Base-by-base conservation (phyloP, 179 eudicot genomes). In the Amaranthus tricolor region DNA sequence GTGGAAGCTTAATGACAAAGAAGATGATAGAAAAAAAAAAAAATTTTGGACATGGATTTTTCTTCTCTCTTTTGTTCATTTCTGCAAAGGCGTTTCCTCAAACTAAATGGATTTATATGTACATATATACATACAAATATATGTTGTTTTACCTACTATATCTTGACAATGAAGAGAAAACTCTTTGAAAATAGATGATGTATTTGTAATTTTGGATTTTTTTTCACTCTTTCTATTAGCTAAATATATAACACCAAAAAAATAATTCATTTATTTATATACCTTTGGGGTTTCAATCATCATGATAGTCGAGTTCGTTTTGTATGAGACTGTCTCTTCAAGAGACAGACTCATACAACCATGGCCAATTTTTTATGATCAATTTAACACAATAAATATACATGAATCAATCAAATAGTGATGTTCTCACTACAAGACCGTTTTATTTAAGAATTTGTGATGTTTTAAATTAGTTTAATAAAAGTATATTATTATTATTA, bases 61-160 rank as follows among this genome's bases (percentile, higher is more conserved):
- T 73, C 72, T 66, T 61, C 77, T 53, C 78, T 62, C 51, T 81
- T 81, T 82, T 82, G 80, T 79, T 77, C 79, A 77, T 79, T 73
- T 83, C 62, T 79, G 70, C 24, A 76, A 73, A 77, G 76, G 56
- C 75, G 55, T 51, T 61, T 19, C 72, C 63, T 80, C 56, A 31
- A 6, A 43, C 44, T 72, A 72, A 20, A 73, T 59, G 71, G 47
- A 74, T 55, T 19, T 53, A 51, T 51, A 40, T 48, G 19, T 51
- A 63, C 17, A 31, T 51, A 77, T 63, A 70, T 20, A 70, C 53
- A 17, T 54, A 66, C 56, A 70, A 9, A 52, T n/a, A n/a, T n/a
- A 47, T 67, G n/a, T 58, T 68, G 68, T 76, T 76, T 57, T 51
- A 51, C 20, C 40, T 45, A 56, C 7, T 52, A 17, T 69, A 47